Percentiles rank a stretch among this genome's conserved stretches.
Evolutionary conservation across 2,329 filamentous ascomycete genomes (phyloP).

Genomic region (Claviceps sp.): DNA sequence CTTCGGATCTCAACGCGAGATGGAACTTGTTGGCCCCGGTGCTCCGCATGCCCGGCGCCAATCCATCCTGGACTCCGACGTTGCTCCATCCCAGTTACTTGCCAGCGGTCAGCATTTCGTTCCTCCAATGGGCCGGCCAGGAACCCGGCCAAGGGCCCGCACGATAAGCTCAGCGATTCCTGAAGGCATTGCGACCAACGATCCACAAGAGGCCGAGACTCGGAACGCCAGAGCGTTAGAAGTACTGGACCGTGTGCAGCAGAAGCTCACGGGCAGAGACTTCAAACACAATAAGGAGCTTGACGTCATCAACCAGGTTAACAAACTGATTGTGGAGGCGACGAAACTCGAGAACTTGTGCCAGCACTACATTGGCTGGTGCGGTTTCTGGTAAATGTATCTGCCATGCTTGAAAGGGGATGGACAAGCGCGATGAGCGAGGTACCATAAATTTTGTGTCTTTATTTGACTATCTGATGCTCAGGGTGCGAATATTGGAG

Average conservation of each 20-base stretch:
- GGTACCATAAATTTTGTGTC: no score
- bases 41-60: constrained; percentile 46
- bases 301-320: constrained; percentile 75
- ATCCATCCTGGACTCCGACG: constrained; percentile 54
- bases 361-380: constrained; percentile 98
- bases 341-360: constrained; percentile 96
- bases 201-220: constrained; percentile 49
- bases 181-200: constrained; percentile 23
- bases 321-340: constrained; percentile 86
- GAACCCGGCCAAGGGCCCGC: constrained; percentile 42
- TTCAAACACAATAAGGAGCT: constrained; percentile 81
- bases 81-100: constrained; percentile 45
- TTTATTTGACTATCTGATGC: neutral
- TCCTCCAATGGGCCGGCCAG: constrained; percentile 33
- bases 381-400: constrained; percentile 72
- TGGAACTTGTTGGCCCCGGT: constrained; percentile 33
- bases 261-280: constrained; percentile 89
- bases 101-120: constrained; percentile 31
- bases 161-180: constrained; percentile 43
- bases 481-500: neutral
- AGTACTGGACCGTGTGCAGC: constrained; percentile 80
- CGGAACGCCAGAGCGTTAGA: constrained; percentile 90
- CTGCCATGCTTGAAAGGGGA: neutral
- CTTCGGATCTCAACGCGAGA: constrained; percentile 48
- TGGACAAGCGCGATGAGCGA: neutral